phyloP scores from a whole-genome alignment of 768 basidiomycete species.

The Psilocybe azurescens region DNA sequence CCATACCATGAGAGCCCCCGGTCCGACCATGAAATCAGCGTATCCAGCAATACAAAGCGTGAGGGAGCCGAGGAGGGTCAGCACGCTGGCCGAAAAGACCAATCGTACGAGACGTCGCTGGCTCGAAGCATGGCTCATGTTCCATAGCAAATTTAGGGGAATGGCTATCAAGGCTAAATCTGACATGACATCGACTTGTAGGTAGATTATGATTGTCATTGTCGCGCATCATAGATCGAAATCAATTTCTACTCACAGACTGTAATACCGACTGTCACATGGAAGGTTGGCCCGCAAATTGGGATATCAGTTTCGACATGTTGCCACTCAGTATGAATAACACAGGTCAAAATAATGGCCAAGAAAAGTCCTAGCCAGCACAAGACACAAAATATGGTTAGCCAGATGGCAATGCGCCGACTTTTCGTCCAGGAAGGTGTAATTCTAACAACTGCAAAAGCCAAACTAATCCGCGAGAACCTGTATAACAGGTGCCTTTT shows the following conservation, averaged over 20 bases:
- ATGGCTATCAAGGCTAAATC: constrained; percentile 6
- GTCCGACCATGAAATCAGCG: constrained; percentile 2
- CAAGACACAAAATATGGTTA: constrained; percentile 3
- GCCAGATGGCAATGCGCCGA: neutral
- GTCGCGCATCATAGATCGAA: neutral
- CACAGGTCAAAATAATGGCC: neutral
- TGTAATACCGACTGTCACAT: neutral
- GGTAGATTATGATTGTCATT: neutral
- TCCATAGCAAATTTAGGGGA: constrained; percentile 11
- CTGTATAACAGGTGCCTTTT: neutral
- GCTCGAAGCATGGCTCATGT: constrained; percentile 1
- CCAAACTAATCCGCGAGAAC: constrained; percentile 14
- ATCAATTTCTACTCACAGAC: neutral
- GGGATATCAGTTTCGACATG: neutral
- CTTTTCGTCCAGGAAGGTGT: constrained; percentile 4
- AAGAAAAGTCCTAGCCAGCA: constrained; percentile 1
- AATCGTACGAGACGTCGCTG: constrained; percentile 9
- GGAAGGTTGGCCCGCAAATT: constrained; percentile 4
- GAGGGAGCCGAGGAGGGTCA: constrained; percentile 3
- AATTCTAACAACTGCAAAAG: constrained; percentile 12
- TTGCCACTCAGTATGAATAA: constrained; percentile 10
- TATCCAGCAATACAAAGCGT: constrained; percentile 6
- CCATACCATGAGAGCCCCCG: constrained; percentile 6
- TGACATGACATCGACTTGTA: constrained; percentile 8
- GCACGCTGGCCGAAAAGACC: constrained; percentile 14